Evolutionary conservation across 2,329 filamentous ascomycete species (phyloP).

Genomic region (Hypoxylon sp.): DNA sequence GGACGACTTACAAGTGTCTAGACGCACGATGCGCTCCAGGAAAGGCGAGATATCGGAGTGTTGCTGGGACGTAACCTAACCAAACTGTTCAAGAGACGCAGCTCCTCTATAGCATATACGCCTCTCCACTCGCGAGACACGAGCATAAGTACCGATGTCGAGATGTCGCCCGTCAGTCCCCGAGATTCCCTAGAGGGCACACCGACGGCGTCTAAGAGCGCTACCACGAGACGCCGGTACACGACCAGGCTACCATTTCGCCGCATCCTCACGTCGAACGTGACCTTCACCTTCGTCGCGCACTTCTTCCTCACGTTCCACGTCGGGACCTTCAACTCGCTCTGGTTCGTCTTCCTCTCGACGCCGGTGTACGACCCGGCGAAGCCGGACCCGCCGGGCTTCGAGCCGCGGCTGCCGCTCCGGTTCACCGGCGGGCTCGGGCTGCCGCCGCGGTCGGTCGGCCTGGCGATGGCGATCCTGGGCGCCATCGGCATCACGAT

Average conservation of each 20-base stretch:
- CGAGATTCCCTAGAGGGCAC: slow-evolving; percentile 28
- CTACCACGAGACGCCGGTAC: slow-evolving; percentile 48
- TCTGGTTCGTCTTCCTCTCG: slow-evolving; percentile 80
- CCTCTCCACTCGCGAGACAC: slow-evolving; percentile 46
- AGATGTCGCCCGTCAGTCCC: slow-evolving; percentile 42
- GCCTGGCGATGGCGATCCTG: slow-evolving; percentile 79
- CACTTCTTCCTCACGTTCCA: slow-evolving; percentile 77
- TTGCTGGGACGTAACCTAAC: slow-evolving; percentile 51
- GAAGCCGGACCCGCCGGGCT: slow-evolving; percentile 43
- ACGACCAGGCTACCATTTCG: slow-evolving; percentile 60
- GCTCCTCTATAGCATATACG: slow-evolving; percentile 43
- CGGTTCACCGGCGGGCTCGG: slow-evolving; percentile 78
- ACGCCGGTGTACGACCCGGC: slow-evolving; percentile 66
- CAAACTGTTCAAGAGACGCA: slow-evolving; percentile 38
- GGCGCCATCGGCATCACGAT: slow-evolving; percentile 78
- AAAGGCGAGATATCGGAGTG: slow-evolving; percentile 53
- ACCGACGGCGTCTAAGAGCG: slow-evolving; percentile 15
- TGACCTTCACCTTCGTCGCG: slow-evolving; percentile 63
- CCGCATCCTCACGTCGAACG: slow-evolving; percentile 63
- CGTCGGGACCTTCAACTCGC: slow-evolving; percentile 76
- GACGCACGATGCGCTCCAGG: slow-evolving; percentile 57
- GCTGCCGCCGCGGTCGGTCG: slow-evolving; percentile 74
- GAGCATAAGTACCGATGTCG: slow-evolving; percentile 42
- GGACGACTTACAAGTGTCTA: slow-evolving; percentile 33
- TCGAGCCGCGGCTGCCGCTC: slow-evolving; percentile 58